Base-by-base conservation (phyloP, 192 early-diverging fungal species). In the Kickxella alabastrina region DNA sequence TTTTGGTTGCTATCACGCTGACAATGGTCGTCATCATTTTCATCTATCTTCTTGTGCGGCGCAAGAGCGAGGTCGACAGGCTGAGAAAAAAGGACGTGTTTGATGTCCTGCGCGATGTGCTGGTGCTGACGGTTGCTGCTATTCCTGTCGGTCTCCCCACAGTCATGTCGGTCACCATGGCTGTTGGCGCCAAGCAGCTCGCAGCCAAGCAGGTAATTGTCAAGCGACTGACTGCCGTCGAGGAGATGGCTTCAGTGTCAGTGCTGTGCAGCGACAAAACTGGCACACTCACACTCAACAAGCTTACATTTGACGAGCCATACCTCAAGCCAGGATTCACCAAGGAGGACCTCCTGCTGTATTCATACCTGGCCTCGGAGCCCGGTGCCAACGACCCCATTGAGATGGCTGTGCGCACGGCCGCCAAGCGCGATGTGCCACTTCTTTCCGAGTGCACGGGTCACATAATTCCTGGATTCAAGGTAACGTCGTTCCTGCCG, bases 151-250 rank as follows among this genome's bases (percentile, higher is more conserved):
- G 92, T 69, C 83, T 95, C 19, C 93, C 91, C 14, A 91, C 93
- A 0, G 90, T 95, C 38, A 84, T 93, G 82, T 85, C 90, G 13
- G 92, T 94, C 19, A 95, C 93, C 38, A 93, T 95, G 92, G 93
- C 93, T 5, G 83, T 95, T 25, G 92, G 92, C 42, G 90, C 92
- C 34, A 78, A 82, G 49, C 82, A 90, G 68, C 77, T 95, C 21
- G 90, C 92, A n/a, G 78, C 82, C 8, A 90, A 92, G 65, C 62
- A 93, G 63, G 92, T 92, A 52, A 95, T 95, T 76, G 87, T 91
- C 59, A 92, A 95, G 72, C 89, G 92, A 40, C 78, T 95, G 15
- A 89, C 92, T n/a, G 91, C 92, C 3, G 90, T 95, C 14, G 92
- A 95, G 64, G 91, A 92, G 67, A 79, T 95, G 69, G 90, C 92